A percentile compares a stretch with the other conserved stretches of the same genome.
Conservation (phyloP, 2,329 filamentous ascomycete genomes). For the Xylaria sp. region DNA sequence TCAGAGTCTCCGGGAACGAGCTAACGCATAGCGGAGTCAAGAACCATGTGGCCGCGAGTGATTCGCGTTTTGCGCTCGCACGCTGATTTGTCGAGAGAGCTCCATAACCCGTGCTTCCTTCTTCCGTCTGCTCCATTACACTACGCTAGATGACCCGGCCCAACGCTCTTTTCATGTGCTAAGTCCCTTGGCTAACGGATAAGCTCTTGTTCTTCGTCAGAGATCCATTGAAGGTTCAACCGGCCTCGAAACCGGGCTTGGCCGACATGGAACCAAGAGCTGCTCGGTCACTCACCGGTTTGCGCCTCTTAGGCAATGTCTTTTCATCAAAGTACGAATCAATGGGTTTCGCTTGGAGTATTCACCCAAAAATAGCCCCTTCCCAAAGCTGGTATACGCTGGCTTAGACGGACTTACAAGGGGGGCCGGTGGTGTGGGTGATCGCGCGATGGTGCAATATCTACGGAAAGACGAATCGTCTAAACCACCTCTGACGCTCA, state of each 20-base stretch:
- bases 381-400: not conserved
- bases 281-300: conserved; percentile 18
- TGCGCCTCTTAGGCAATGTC: conserved; percentile 2
- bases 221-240: not conserved
- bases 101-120: conserved; percentile 20
- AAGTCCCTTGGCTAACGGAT: conserved; percentile 3
- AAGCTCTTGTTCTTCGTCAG: not conserved
- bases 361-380: conserved; percentile 7
- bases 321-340: conserved; percentile 9
- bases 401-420: not conserved
- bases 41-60: conserved; percentile 33
- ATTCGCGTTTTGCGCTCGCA: conserved; percentile 37
- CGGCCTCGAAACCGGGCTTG: conserved; percentile 5
- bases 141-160: not conserved
- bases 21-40: conserved; percentile 30
- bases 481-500: conserved; percentile 7
- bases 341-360: conserved; percentile 15
- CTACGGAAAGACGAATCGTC: not conserved
- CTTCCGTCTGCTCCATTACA: not conserved
- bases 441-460: conserved; percentile 2
- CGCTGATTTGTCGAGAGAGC: conserved; percentile 31
- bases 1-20: conserved; percentile 20
- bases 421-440: not conserved
- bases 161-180: not conserved
- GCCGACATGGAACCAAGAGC: not conserved